Conservation (phyloP, 768 basidiomycete genomes). For the Tulasnella sp. region DNA sequence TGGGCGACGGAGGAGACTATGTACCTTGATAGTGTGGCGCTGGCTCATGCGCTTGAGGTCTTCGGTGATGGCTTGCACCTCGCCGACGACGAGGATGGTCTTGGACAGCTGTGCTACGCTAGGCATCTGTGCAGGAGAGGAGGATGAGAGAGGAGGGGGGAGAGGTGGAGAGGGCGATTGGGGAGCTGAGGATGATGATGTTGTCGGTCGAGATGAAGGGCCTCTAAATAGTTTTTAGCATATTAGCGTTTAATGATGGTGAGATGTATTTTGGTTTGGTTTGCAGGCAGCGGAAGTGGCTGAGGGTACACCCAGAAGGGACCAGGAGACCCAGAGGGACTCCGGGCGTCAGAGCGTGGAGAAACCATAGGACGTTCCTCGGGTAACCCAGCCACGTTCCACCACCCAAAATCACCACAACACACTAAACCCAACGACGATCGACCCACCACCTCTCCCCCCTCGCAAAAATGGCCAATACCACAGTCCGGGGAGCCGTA, state of each 20-base stretch:
- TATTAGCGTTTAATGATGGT: slow-evolving; percentile 32
- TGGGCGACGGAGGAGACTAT: not conserved
- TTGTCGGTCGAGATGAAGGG: slow-evolving; percentile 2
- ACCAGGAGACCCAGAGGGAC: not conserved
- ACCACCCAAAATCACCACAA: not conserved
- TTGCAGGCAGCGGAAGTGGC: slow-evolving; percentile 22
- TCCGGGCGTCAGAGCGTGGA: not conserved
- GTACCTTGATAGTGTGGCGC: slow-evolving; percentile 32
- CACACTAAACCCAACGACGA: slow-evolving; percentile 19
- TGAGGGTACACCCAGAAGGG: slow-evolving; percentile 25
- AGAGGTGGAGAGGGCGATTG: not conserved
- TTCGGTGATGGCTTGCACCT: slow-evolving; percentile 29
- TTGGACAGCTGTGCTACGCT: slow-evolving; percentile 33
- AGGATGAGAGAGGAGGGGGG: not conserved
- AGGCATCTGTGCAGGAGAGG: slow-evolving; percentile 17
- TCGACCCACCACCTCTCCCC: slow-evolving; percentile 11
- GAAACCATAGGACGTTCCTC: slow-evolving; percentile 23
- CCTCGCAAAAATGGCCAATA: slow-evolving; percentile 75
- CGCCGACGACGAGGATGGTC: slow-evolving; percentile 33
- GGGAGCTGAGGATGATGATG: not conserved
- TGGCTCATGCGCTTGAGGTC: slow-evolving; percentile 28
- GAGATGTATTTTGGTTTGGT: slow-evolving; percentile 10
- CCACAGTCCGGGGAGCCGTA: slow-evolving; percentile 81
- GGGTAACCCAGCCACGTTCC: not conserved
- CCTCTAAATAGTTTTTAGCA: slow-evolving; percentile 29